Conservation (phyloP, 495 filamentous ascomycete species). For the Parathielavia appendiculata region DNA sequence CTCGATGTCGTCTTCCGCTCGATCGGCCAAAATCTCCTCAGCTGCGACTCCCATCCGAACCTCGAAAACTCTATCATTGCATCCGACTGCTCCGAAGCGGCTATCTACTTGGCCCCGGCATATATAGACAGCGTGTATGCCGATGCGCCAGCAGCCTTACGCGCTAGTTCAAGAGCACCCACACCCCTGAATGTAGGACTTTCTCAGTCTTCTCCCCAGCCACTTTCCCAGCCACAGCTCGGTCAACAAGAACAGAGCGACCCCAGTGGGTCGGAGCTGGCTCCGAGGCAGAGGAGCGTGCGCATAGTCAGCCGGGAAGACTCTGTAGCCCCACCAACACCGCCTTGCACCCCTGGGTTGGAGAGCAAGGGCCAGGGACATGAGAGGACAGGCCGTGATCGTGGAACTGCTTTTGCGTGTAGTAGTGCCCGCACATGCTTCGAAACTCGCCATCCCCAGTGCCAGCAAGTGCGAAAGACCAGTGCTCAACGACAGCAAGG, state of each 20-base stretch:
- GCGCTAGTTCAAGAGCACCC: slow-evolving; percentile 63
- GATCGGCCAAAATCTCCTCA: slow-evolving; percentile 60
- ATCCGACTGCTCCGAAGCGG: slow-evolving; percentile 77
- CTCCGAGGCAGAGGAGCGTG: slow-evolving; percentile 32
- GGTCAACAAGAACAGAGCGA: background rate
- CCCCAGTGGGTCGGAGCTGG: background rate
- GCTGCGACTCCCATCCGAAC: slow-evolving; percentile 52
- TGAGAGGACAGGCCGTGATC: background rate
- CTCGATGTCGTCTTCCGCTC: slow-evolving; percentile 86
- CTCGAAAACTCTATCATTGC: slow-evolving; percentile 66
- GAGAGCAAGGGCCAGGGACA: background rate
- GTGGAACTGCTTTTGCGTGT: slow-evolving; percentile 9
- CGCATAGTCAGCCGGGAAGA: slow-evolving; percentile 39
- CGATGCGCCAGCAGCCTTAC: slow-evolving; percentile 53
- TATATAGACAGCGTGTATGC: slow-evolving; percentile 79
- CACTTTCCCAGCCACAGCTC: slow-evolving; percentile 18
- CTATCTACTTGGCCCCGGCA: slow-evolving; percentile 65
- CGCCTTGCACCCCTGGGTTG: slow-evolving; percentile 15
- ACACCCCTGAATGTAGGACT: slow-evolving; percentile 75
- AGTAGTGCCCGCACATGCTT: background rate
- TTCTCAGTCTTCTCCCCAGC: slow-evolving; percentile 34
- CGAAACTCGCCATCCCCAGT: background rate
- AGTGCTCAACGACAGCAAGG: slow-evolving; percentile 16
- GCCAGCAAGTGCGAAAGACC: slow-evolving; percentile 1
- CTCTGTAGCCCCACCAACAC: slow-evolving; percentile 21